Conservation (phyloP, 1,139 yeast species). For the Taphrina populina region DNA sequence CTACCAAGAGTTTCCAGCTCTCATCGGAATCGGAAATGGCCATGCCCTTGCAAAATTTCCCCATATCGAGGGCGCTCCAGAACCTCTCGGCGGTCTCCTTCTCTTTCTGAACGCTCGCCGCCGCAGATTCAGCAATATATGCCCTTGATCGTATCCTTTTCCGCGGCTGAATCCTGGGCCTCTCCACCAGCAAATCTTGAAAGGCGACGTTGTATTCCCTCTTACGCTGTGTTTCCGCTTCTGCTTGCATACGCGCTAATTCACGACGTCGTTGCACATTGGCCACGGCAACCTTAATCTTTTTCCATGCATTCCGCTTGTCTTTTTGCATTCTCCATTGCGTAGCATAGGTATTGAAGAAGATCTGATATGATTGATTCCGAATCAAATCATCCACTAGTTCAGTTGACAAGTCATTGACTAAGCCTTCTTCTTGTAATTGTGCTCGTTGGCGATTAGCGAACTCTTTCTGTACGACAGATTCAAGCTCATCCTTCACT, state of each 20-base stretch:
- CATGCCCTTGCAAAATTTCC: background rate
- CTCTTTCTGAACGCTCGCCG: background rate
- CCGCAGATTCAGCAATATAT: background rate
- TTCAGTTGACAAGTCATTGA: constrained; percentile 10
- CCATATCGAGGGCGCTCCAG: constrained; percentile 12
- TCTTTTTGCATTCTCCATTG: background rate
- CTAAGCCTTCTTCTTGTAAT: no score
- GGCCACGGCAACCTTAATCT: background rate
- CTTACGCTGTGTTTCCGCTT: constrained; percentile 3
- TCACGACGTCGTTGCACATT: constrained; percentile 2
- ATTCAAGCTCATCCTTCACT: no score
- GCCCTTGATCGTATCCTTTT: constrained; percentile 4
- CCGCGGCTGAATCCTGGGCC: background rate
- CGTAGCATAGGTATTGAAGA: constrained; percentile 1
- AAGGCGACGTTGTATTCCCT: constrained; percentile 9
- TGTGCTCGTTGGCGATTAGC: no score
- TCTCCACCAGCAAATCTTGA: background rate
- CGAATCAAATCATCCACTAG: constrained; percentile 10
- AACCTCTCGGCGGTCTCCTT: constrained; percentile 8
- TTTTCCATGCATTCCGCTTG: background rate
- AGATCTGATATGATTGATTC: background rate
- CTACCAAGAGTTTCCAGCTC: background rate
- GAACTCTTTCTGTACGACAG: no score
- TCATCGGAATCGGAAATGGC: background rate
- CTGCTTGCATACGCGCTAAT: background rate